Evolutionary conservation across 768 basidiomycete genomes (phyloP), one percentile per base, ranked within the genome.

Genomic region (Suillus ampliporus): DNA sequence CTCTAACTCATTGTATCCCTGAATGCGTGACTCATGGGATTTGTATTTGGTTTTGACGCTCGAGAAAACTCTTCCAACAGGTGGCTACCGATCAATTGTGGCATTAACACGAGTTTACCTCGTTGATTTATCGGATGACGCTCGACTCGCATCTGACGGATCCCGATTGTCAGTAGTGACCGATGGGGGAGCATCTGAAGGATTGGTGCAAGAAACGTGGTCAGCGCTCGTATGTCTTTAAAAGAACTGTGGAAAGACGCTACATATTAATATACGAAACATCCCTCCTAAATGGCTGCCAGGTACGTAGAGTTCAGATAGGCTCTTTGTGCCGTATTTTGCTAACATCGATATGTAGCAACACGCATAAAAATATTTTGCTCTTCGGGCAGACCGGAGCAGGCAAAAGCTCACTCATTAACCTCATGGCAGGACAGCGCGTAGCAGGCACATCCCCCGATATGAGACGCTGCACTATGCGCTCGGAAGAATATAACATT

Each of bases 321-420:
- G 11, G 28, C 28, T 50, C 28, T 10, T 19, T 28, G 19, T 31
- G 17, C 4, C 5, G 8, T 11, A 31, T 51, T 31, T 19, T 19
- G 10, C 2, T 0, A 51, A 51, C 28, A 13, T 31, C 19, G 10
- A n/a, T 51, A 6, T 19, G 17, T 31, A 19, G 17, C 31, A 31
- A 31, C 31, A 31, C 31, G 31, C 31, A 31, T 4, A 51, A 71
- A 38, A 82, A 82, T 40, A 67, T 82, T 43, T 67, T 83, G 4
- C 61, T 83, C 21, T 81, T 82, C 46, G 81, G 81, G 5, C 79
- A 80, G 62, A 71, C 77, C 2, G 79, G 81, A 21, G 63, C 73
- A n/a, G 75, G 74, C 7, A 75, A 76, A 57, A 74, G 73, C 48
- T 68, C 71, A 1, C 69, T 74, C 26, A 67, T 74, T 60, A 75